Evolutionary conservation across 352 stramenopile species (phyloP).

Genomic region (Phytophthora lateralis): DNA sequence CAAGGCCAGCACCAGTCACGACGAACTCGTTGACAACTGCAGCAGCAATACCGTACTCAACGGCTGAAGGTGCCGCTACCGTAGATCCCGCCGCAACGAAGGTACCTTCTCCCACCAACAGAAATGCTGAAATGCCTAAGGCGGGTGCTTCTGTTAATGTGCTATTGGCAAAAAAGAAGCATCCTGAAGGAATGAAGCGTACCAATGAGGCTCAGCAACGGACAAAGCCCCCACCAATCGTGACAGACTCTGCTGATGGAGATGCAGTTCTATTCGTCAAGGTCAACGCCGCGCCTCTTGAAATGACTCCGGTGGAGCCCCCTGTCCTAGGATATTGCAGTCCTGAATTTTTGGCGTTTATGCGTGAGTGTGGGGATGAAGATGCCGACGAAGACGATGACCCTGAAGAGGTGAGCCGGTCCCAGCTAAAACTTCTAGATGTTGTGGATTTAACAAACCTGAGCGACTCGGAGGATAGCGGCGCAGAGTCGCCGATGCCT

Average conservation of each 20-base stretch:
- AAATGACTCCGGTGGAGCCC: slow-evolving; percentile 20
- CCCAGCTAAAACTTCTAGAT: slow-evolving; percentile 48
- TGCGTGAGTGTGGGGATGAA: slow-evolving; percentile 50
- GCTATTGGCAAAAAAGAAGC: slow-evolving; percentile 41
- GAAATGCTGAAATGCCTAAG: slow-evolving; percentile 1
- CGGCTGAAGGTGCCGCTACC: not conserved
- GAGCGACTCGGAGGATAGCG: slow-evolving; percentile 54
- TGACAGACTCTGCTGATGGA: slow-evolving; percentile 3
- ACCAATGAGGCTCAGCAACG: slow-evolving; percentile 2
- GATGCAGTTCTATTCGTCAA: slow-evolving; percentile 15
- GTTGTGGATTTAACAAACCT: slow-evolving; percentile 70
- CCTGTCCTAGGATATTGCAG: slow-evolving; percentile 44
- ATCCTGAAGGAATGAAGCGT: not conserved
- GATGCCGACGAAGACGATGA: slow-evolving; percentile 46
- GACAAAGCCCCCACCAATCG: slow-evolving; percentile 9
- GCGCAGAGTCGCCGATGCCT: slow-evolving; percentile 27
- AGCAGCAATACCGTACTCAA: not conserved
- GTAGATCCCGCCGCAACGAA: not conserved
- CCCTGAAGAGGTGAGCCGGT: slow-evolving; percentile 40
- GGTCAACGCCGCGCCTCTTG: slow-evolving; percentile 7
- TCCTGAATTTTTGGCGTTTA: slow-evolving; percentile 51
- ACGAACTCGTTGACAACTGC: not conserved
- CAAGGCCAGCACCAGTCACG: not conserved
- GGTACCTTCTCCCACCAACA: not conserved
- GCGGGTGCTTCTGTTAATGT: slow-evolving; percentile 11